These are phyloP conservation scores for Atkinsonella texensis DNA, from an alignment of 2,329 filamentous ascomycete species.

Conservation along the genomic window DNA sequence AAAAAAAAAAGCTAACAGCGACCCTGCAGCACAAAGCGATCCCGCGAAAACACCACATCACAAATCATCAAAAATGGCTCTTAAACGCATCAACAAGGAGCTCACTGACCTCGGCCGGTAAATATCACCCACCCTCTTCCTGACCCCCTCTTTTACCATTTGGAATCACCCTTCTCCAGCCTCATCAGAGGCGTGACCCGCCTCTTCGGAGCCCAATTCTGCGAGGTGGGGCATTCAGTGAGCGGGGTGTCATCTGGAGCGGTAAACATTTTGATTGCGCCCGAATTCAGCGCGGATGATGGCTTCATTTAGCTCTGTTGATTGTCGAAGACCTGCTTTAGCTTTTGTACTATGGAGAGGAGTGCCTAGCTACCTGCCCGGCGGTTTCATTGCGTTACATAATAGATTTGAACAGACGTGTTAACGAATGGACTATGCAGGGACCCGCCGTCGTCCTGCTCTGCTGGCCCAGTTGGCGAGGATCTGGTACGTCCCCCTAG, in stretches of 20 bases:
- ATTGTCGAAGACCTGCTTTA: no score
- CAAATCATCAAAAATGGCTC: conserved; percentile 51
- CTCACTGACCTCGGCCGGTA: conserved; percentile 84
- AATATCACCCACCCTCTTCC: conserved; percentile 19
- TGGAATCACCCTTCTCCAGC: background rate
- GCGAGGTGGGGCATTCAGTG: conserved; percentile 25
- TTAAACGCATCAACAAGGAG: conserved; percentile 94
- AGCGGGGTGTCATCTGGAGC: conserved; percentile 22
- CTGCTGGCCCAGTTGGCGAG: conserved; percentile 90
- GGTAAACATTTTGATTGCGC: conserved; percentile 8
- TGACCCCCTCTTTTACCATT: conserved; percentile 8
- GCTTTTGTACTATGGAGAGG: no score
- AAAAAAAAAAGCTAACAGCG: conserved; percentile 13
- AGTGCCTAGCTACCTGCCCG: background rate
- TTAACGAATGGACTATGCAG: conserved; percentile 34
- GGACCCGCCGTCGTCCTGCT: conserved; percentile 97
- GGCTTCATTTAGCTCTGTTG: background rate
- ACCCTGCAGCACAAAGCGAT: conserved; percentile 11
- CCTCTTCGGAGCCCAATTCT: conserved; percentile 14
- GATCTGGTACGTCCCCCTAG: conserved; percentile 66
- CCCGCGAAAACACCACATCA: conserved; percentile 14
- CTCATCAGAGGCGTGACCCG: conserved; percentile 11
- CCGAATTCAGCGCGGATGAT: conserved; percentile 3
- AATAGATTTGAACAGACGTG: background rate
- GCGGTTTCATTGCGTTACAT: background rate